phyloP scores from a whole-genome alignment of 495 filamentous ascomycete species.

The Penicillium argentinense region DNA sequence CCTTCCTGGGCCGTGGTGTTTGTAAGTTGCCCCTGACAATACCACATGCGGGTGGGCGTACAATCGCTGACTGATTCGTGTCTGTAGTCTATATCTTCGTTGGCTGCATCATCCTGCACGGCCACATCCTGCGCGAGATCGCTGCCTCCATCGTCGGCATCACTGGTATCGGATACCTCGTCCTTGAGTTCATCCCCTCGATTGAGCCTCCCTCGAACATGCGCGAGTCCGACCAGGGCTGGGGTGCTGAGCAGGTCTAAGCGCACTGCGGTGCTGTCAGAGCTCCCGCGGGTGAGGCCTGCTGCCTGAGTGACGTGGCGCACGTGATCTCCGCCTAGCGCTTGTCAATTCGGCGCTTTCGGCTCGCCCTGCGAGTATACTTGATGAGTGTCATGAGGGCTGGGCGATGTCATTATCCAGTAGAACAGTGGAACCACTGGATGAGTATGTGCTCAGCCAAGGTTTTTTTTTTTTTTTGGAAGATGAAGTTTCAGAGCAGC shows the following conservation, averaged over 20 bases:
- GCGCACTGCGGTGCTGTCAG: background rate
- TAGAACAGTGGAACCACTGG: background rate
- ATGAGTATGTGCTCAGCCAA: background rate
- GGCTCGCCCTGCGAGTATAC: too few species aligned
- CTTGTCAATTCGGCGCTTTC: too few species aligned
- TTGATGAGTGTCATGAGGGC: background rate
- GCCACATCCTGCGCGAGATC: slow-evolving; percentile 54
- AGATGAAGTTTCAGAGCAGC: too few species aligned
- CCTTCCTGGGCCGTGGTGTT: slow-evolving; percentile 89
- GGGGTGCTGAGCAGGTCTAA: slow-evolving; percentile 91
- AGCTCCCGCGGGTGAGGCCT: background rate
- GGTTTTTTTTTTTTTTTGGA: background rate
- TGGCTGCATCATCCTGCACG: slow-evolving; percentile 77
- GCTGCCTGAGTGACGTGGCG: background rate
- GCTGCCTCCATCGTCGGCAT: slow-evolving; percentile 72
- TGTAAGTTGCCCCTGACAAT: slow-evolving; percentile 60
- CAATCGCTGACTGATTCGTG: background rate
- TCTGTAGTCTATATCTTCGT: slow-evolving; percentile 90
- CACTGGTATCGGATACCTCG: slow-evolving; percentile 75
- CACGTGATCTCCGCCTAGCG: too few species aligned
- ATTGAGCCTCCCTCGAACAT: slow-evolving; percentile 99
- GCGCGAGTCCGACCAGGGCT: slow-evolving; percentile 85
- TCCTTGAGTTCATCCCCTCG: slow-evolving; percentile 88
- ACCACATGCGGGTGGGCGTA: background rate
- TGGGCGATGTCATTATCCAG: background rate